Evolutionary conservation across 2,329 filamentous ascomycete genomes (phyloP).

Genomic region (Laburnicola sp.): DNA sequence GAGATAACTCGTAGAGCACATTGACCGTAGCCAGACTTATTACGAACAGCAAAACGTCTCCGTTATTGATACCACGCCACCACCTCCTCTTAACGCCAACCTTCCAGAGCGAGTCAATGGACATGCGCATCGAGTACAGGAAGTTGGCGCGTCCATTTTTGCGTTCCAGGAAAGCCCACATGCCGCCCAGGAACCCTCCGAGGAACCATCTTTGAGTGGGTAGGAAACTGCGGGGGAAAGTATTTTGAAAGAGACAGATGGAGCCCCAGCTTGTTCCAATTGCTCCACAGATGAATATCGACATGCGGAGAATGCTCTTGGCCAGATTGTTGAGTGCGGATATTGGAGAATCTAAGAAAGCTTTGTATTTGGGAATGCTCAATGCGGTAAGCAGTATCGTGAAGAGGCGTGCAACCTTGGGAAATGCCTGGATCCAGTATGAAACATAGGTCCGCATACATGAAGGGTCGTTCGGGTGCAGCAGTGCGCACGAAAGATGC

Average conservation of each 20-base stretch:
- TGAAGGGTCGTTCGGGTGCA: slow-evolving; percentile 86
- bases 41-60: slow-evolving; percentile 84
- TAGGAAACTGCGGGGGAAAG: slow-evolving; percentile 73
- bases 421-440: slow-evolving; percentile 84
- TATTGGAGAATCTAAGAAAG: slow-evolving; percentile 70
- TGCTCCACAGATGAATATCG: slow-evolving; percentile 77
- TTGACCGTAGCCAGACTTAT: slow-evolving; percentile 76
- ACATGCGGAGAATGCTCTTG: slow-evolving; percentile 70
- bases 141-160: slow-evolving; percentile 64
- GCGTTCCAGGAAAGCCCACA: slow-evolving; percentile 80
- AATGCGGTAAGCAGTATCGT: slow-evolving; percentile 73
- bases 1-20: slow-evolving; percentile 73
- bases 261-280: slow-evolving; percentile 86
- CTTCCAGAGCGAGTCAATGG: slow-evolving; percentile 85
- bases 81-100: slow-evolving; percentile 87
- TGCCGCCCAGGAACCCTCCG: slow-evolving; percentile 79
- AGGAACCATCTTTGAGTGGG: slow-evolving; percentile 88
- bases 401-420: slow-evolving; percentile 75
- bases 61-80: slow-evolving; percentile 81
- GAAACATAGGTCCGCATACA: slow-evolving; percentile 85
- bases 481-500: slow-evolving; percentile 81
- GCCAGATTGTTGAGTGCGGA: slow-evolving; percentile 68
- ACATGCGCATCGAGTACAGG: slow-evolving; percentile 76
- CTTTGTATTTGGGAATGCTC: slow-evolving; percentile 68
- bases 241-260: slow-evolving; percentile 83